Evolutionary conservation across 495 filamentous ascomycete genomes (phyloP), one percentile per base, ranked within the genome.

Genomic region (Aspergillus carlsbadensis): DNA sequence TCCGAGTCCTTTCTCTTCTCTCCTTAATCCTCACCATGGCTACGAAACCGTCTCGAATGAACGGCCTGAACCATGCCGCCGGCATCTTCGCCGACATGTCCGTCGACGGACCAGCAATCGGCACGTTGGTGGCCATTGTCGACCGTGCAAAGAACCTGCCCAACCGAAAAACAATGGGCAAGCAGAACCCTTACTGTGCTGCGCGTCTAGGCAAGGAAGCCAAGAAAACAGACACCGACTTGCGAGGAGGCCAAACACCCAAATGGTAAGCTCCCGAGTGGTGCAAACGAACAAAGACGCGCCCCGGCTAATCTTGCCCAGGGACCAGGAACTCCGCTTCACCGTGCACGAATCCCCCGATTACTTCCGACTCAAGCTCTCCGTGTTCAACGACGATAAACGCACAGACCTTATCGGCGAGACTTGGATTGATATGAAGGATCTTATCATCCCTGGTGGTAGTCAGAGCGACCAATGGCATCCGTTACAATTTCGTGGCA

Each of bases 241-340:
- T 91, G 57, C 80, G 94, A 65, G 94, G 94, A 56, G 94, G 94
- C 40, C 94, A 99, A 73, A 98, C 93, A 26, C 94, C 94, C 8
- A 86, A 81, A 83, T 99, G 94, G 94, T 94, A 83, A 65, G 86
- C 70, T 57, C 22, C 21, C 22, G 18, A 26, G 1, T 6, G n/a
- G 8, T 10, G 3, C 7, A 51, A n/a, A 20, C 10, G 39, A 51
- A 15, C 33, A 48, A 59, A 6, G 44, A 37, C 31, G 18, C 8
- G 29, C 7, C n/a, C 15, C 21, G 18, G 34, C 70, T 75, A 60
- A 72, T 52, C 20, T 46, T 31, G 3, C 29, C 13, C 65, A 98
- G 94, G 94, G 94, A 99, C 67, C 91, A 97, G 66, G 94, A 99
- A 71, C 82, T 99, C 31, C 90, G 95, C 41, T 99, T 96, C 63